Evolutionary conservation across 106 monocot genomes (phyloP), one percentile per base, ranked within the genome.

Genomic region (Dioscorea dumetorum): DNA sequence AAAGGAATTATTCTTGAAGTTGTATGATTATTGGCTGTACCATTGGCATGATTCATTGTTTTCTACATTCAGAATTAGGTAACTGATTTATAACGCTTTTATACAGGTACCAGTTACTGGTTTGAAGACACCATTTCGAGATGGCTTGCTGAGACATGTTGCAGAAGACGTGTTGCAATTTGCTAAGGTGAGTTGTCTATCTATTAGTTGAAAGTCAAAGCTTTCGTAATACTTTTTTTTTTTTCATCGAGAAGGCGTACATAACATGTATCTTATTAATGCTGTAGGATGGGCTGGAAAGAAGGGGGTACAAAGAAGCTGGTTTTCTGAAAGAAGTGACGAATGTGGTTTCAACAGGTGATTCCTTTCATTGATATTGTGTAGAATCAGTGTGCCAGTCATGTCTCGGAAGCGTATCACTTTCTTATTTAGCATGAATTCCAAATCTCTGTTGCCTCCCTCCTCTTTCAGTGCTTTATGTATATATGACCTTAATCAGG

Each of bases 301-400:
- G 88, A 81, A 92, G 97, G 79, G 89, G 92, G 20, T 99, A 90
- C 64, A 99, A 99, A 73, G 97, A 99, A 81, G 73, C 74, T 54
- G 91, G 88, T 15, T 99, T 99, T 77, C 64, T 99, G 11, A 92
- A 71, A 66, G 97, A 99, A 76, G 97, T 89, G 17, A 59, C 82
- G 54, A 84, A 84, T 51, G 83, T 89, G 69, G 87, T 99, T 58
- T 66, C 31, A 65, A 78, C 97, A 68, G 95, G 95, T 97, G 80
- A 71, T 19, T 5, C 22, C 24, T 74, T 53, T 72, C 24, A 10
- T 41, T 41, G 6, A 8, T 41, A 41, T 28, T 28, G 28, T 3
- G 1, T 3, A 3, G 28, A 28, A 28, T 28, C 28, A 28, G 1
- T 28, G 28, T 28, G 1, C 41, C 5, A 6, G 6, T 6, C 41